A percentile compares a stretch with the other conserved stretches of the same genome.
Conservation (phyloP, 371 early-diverging fungal genomes). For the Capniomyces stellatus region DNA sequence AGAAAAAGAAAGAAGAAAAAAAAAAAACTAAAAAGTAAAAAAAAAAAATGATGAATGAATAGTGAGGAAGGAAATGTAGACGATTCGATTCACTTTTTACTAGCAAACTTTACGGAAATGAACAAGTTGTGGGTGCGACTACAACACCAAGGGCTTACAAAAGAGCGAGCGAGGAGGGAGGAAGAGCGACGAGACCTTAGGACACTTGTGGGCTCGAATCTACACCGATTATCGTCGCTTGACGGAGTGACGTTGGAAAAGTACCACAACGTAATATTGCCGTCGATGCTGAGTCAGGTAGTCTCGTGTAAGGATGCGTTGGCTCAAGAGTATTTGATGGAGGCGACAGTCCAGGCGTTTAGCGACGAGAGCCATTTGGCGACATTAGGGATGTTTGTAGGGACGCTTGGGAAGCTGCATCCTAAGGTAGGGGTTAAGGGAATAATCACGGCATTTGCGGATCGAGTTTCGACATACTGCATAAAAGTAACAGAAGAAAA, state of each 20-base stretch:
- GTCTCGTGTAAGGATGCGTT: conserved; percentile 89
- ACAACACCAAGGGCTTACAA: conserved; percentile 85
- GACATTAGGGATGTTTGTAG: conserved; percentile 69
- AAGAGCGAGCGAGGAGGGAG: conserved; percentile 83
- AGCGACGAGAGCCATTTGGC: conserved; percentile 89
- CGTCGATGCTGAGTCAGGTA: conserved; percentile 81
- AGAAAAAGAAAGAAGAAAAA: no score
- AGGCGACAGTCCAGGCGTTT: conserved; percentile 92
- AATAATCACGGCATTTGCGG: conserved; percentile 82
- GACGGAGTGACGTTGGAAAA: conserved; percentile 65
- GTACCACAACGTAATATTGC: conserved; percentile 73
- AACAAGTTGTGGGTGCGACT: conserved; percentile 97
- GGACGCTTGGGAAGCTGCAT: conserved; percentile 73
- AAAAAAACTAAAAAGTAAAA: no score
- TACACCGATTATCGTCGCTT: conserved; percentile 80
- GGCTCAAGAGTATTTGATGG: conserved; percentile 98
- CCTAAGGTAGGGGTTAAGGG: conserved; percentile 83
- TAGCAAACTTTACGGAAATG: conserved; percentile 95
- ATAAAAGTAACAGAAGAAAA: conserved; percentile 27
- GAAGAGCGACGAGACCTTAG: conserved; percentile 84
- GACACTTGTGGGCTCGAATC: conserved; percentile 87
- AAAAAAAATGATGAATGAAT: no score
- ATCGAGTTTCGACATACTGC: conserved; percentile 70
- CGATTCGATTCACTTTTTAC: conserved; percentile 82
- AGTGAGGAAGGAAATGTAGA: conserved; percentile 14